Evolutionary conservation across 257 asterid species (phyloP), one percentile per base, ranked within the genome.

Genomic region (Nicotiana noctiflora): DNA sequence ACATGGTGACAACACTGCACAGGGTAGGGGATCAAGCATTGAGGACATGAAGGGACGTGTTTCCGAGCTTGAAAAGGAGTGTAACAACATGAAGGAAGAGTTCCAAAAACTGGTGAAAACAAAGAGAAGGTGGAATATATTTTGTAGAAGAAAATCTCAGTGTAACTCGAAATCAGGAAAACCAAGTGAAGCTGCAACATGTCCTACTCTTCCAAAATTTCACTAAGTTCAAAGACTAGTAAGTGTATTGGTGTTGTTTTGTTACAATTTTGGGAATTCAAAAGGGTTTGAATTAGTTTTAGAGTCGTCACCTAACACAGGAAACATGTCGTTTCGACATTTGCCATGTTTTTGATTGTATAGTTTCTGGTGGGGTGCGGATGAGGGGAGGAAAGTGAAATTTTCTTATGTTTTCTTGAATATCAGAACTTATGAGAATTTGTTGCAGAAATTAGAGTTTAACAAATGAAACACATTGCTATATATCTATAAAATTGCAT

Each of bases 41-140:
- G 96, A 90, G 2, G 97, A 90, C n/a, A 82, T 95, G 92, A 88
- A 87, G 90, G 93, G 87, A 18, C 92, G 94, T 0, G 97, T 95
- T 0, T 55, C 83, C n/a, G 95, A 91, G 81, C 89, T 95, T 55
- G 98, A 92, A 84, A 93, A 89, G 82, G 99, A 95, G 83, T 95
- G 97, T 56, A 88, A 88, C 68, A 90, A 85, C 87, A 89, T 93
- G 95, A 92, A 77, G 67, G 92, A 91, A 53, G 96, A 92, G 84
- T 88, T 95, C 53, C 92, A 79, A 23, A 95, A 91, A 87, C 75
- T 91, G 80, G 85, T 79, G 3, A 92, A 91, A 64, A 83, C 89
- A 0, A 92, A 81, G 90, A 90, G 93, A 44, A 85, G 91, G 81
- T 93, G 99, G 98, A 95, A 90, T 81, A 84, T 92, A 8, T 95